phyloP scores from a whole-genome alignment of 768 basidiomycete genomes.

The Saitozyma sp. region DNA sequence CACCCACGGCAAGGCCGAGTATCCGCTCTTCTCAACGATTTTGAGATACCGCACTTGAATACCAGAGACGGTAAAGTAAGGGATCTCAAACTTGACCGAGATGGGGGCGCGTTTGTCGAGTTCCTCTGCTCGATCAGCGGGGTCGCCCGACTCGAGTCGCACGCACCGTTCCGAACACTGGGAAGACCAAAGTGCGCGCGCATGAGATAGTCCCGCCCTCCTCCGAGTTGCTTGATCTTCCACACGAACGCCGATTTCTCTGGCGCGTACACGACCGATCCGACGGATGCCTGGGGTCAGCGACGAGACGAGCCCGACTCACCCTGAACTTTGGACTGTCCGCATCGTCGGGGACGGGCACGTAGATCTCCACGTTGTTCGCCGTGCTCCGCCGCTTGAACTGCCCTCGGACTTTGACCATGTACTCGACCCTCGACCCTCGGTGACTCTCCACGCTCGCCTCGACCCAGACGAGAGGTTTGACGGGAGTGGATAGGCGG shows the following conservation, averaged over 20 bases:
- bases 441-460: conserved; percentile 91
- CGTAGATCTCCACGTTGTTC: conserved; percentile 97
- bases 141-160: conserved; percentile 50
- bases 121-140: conserved; percentile 58
- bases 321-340: conserved; percentile 97
- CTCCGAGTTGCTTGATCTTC: conserved; percentile 98
- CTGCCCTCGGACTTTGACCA: conserved; percentile 91
- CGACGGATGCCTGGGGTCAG: conserved; percentile 75
- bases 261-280: conserved; percentile 92
- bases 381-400: conserved; percentile 96
- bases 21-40: conserved; percentile 97
- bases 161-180: conserved; percentile 82
- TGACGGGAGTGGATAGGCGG: conserved; percentile 92
- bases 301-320: conserved; percentile 42
- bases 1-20: conserved; percentile 83
- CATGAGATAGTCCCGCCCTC: conserved; percentile 95
- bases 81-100: conserved; percentile 96
- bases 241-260: conserved; percentile 98
- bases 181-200: conserved; percentile 96
- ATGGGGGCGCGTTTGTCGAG: conserved; percentile 89
- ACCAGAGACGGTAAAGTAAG: conserved; percentile 98
- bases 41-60: conserved; percentile 98
- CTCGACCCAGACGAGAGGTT: conserved; percentile 96
- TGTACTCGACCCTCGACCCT: conserved; percentile 89
- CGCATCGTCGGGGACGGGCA: conserved; percentile 98